Percentiles rank a stretch among this genome's conserved stretches.
Conservation (phyloP, 1,139 yeast species). For the Wickerhamomyces sp. region DNA sequence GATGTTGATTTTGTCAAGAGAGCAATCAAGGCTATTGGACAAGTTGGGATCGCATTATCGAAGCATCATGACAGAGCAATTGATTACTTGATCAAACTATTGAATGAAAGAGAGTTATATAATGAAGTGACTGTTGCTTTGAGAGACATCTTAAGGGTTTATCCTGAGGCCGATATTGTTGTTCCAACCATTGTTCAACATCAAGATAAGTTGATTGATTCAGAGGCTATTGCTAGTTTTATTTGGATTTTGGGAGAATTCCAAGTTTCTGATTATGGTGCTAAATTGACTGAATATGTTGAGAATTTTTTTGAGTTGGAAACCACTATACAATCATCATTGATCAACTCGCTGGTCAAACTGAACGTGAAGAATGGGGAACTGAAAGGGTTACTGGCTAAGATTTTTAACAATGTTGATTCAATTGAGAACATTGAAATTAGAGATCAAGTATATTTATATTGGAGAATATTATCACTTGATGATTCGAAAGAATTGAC, state of each 20-base stretch:
- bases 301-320: conserved; percentile 69
- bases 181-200: conserved; percentile 65
- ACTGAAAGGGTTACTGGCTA: conserved; percentile 55
- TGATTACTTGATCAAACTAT: conserved; percentile 66
- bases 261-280: conserved; percentile 52
- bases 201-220: conserved; percentile 52
- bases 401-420: conserved; percentile 73
- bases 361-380: conserved; percentile 39
- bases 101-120: conserved; percentile 73
- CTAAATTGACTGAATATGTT: conserved; percentile 44
- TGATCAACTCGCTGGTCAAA: conserved; percentile 77
- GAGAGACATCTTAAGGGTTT: conserved; percentile 75
- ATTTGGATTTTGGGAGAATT: conserved; percentile 90
- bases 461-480: conserved; percentile 82
- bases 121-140: conserved; percentile 78
- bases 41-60: conserved; percentile 77
- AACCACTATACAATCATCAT: conserved; percentile 67
- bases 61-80: conserved; percentile 63
- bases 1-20: conserved; percentile 85
- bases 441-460: conserved; percentile 88
- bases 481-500: conserved; percentile 22
- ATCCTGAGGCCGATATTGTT: conserved; percentile 62
- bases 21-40: conserved; percentile 80
- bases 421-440: conserved; percentile 87
- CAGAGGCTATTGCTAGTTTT: conserved; percentile 69